Evolutionary conservation across 2,329 filamentous ascomycete species (phyloP), one percentile per base, ranked within the genome.

Genomic region (Arachnomyces sp.): DNA sequence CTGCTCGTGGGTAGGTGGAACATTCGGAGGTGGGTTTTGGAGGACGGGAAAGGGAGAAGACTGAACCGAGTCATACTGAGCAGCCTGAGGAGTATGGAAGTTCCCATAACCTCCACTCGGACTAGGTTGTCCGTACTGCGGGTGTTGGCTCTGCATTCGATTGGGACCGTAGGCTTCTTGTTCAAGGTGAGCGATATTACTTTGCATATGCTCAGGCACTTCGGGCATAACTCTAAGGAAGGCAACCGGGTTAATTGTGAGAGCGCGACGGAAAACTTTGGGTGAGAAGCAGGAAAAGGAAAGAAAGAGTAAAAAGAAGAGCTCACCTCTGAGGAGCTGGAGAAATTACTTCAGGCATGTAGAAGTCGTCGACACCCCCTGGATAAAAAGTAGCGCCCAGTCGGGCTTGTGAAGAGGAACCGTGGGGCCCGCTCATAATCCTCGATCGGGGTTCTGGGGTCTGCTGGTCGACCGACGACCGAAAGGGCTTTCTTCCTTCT

Each of bases 181-280:
- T 72, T 95, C 89, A 69, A 98, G 79, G 63, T 89, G 82, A 56
- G 90, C 85, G 50, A 98, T 77, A 66, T 86, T 90, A 57, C 94
- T 83, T 69, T 95, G 88, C 78, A 98, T 95, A 67, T 95, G 90
- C 66, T 90, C 85, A 52, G 90, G 87, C 51, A 95, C 88, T 73
- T 95, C 88, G 61, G 87, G 86, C 80, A 90, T 95, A 57, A 93
- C 80, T 71, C 87, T 94, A 64, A 51, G 59, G 48, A 38, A 44
- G 38, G 40, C 16, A 40, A 53, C 49, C 50, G 49, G 33, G 44
- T 45, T 36, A 39, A 49, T 36, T 34, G 29, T 25, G 25, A 16
- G 34, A 47, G 39, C 33, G 39, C 35, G 37, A 49, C 44, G 36
- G 36, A 40, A 41, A 40, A 33, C 25, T 28, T 28, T 16, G 33